Evolutionary conservation across 805 yeast genomes (phyloP), one percentile per base, ranked within the genome.

Genomic region (Clavispora santaluciae): DNA sequence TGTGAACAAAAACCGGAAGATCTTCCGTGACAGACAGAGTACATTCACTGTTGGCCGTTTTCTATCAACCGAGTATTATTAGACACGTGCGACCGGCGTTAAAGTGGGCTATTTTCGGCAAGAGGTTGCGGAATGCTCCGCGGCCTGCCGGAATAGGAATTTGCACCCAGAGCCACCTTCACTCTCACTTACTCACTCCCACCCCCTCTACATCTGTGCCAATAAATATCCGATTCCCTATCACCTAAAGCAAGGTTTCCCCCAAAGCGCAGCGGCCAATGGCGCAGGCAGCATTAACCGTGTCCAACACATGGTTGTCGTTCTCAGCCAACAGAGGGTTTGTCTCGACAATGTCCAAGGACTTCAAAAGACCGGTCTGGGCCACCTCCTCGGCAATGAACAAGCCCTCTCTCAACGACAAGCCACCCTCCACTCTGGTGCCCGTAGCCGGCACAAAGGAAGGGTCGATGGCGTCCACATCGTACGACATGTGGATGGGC

Each of bases 391-490:
- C 99, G 45, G 90, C 93, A 40, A 91, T 66, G 60, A 84, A 91
- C 60, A 93, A 75, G 37, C 96, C 97, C 66, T 91, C 99, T 68
- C 99, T 79, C 63, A 91, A 75, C 7, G 96, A 83, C 49, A 91
- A 72, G 3, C 99, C 99, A 49, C 98, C 98, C 61, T 95, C 81
- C 12, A 91, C 99, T 33, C 97, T 91, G 1, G 99, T 93, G 40
- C 99, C 99, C 1, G 99, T 91, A 29, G 97, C 95, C 15, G 96
- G 97, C 11, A 93, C 96, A 58, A 72, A 89, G 46, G 80, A 74
- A 36, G 98, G 98, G 64, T 91, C 99, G 43, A 93, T 83, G 33
- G 97, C 97, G 65, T 91, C 99, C 33, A 91, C 97, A 59, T 91
- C 99, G 60, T 90, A 91, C 21, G 95, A 83, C 50, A 93, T 66